Percentiles rank a stretch among this genome's conserved stretches.
Conservation (phyloP, 257 asterid species). For the Solanum chmielewskii region DNA sequence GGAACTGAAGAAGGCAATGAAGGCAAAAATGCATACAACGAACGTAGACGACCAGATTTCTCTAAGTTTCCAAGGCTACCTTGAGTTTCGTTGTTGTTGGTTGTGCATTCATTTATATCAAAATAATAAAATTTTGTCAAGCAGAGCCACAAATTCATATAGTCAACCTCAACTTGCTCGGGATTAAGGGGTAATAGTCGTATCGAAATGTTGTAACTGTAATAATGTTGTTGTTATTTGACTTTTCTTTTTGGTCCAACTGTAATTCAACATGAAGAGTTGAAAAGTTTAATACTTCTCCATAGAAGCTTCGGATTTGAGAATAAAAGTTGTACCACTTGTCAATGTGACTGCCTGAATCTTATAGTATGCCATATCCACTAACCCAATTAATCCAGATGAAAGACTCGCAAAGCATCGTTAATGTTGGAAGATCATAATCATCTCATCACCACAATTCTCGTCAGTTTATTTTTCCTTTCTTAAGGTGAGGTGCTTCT, state of each 20-base stretch:
- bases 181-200: background rate
- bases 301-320: background rate
- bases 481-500: background rate
- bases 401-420: accelerated
- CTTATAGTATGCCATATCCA: background rate
- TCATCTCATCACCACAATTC: background rate
- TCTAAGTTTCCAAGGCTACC: constrained; percentile 75
- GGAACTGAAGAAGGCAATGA: constrained; percentile 92
- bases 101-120: background rate
- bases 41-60: constrained; percentile 69
- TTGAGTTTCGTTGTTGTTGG: constrained; percentile 1
- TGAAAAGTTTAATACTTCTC: background rate
- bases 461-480: background rate
- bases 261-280: background rate
- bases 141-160: background rate
- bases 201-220: background rate
- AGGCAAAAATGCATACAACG: constrained; percentile 69
- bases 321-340: background rate
- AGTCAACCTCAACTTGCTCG: background rate
- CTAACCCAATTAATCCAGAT: too few species aligned
- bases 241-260: background rate
- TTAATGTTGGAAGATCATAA: background rate
- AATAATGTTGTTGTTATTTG: background rate
- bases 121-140: background rate
- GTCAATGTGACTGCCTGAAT: background rate